These are phyloP conservation scores for Omphalotus guepiniiformis DNA, from an alignment of 768 basidiomycete genomes.

Conservation along the genomic window DNA sequence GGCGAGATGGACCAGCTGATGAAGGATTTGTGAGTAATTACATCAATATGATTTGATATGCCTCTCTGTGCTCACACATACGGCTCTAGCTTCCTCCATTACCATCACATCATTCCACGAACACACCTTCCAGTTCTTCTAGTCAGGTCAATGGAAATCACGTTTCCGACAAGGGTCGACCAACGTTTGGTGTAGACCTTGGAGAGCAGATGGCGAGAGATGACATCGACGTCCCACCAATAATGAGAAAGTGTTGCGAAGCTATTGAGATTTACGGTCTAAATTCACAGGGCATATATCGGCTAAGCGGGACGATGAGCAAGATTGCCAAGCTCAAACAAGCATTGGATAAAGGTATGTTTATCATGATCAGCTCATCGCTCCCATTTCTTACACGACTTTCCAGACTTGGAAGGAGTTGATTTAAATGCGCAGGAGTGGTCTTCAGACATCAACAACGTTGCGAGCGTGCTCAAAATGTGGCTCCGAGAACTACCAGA, in stretches of 20 bases:
- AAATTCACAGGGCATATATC: conserved; percentile 83
- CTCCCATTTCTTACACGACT: background rate
- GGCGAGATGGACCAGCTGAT: conserved; percentile 84
- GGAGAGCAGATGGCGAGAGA: conserved; percentile 93
- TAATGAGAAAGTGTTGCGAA: conserved; percentile 84
- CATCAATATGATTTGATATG: conserved; percentile 2
- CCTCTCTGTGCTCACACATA: conserved; percentile 1
- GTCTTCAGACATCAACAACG: conserved; percentile 92
- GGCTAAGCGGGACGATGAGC: conserved; percentile 87
- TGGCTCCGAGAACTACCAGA: conserved; percentile 97
- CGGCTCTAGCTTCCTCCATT: conserved; percentile 56
- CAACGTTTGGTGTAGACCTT: conserved; percentile 93
- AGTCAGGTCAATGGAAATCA: conserved; percentile 25
- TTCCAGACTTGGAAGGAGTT: conserved; percentile 74
- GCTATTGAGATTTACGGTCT: conserved; percentile 92
- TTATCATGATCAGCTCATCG: background rate
- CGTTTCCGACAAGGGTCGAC: conserved; percentile 54
- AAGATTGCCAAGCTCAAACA: conserved; percentile 82
- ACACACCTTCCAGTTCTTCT: conserved; percentile 16
- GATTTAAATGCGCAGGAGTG: conserved; percentile 88
- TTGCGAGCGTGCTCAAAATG: conserved; percentile 90
- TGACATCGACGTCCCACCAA: conserved; percentile 80
- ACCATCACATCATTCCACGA: conserved; percentile 35
- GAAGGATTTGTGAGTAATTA: conserved; percentile 84
- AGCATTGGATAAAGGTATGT: conserved; percentile 76